Evolutionary conservation across 768 basidiomycete species (phyloP), one percentile per base, ranked within the genome.

Genomic region (Tephrocybe sp.): DNA sequence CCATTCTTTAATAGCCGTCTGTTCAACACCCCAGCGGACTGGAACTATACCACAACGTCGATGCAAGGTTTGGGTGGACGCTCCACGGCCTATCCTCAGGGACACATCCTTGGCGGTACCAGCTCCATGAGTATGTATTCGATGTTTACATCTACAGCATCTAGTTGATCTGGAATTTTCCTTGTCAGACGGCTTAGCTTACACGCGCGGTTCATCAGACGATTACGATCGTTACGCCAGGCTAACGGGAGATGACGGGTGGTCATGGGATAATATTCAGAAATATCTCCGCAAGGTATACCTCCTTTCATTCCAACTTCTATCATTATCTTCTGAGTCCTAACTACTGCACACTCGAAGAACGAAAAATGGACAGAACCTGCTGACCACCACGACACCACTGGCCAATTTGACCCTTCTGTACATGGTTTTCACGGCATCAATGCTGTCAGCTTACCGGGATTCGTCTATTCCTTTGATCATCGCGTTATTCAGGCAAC

Each of bases 211-310:
- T 22, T 61, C 67, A 1, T 42, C 55, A 16, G 66, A 68, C 5
- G 70, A 70, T 39, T 69, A 58, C 40, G 61, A 71, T 51, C 59
- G 64, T 4, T 69, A 57, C 50, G 70, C 68, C 11, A 47, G 23
- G 0, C 30, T 69, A 9, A 63, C 65, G 23, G 58, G 60, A 4
- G 67, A 69, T 37, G 42, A 42, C 3, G 64, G 68, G 0, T 70
- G 66, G 64, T 64, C 57, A 13, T 70, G 69, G 70, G 50, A 67
- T 15, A 60, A 49, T 18, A 37, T 70, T 5, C 50, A 61, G 40
- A 64, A 52, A 1, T 67, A 67, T 49, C 51, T 66, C 46, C 33
- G 48, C 47, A 61, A 55, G 45, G 64, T 58, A 47, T 42, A 53
- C 2, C 4, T 41, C 18, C n/a, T 27, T 9, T 40, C 33, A 13